Evolutionary conservation across 176 grass and related monocot genomes (phyloP), one percentile per base, ranked within the genome.

Genomic region (Aechmea fasciata): DNA sequence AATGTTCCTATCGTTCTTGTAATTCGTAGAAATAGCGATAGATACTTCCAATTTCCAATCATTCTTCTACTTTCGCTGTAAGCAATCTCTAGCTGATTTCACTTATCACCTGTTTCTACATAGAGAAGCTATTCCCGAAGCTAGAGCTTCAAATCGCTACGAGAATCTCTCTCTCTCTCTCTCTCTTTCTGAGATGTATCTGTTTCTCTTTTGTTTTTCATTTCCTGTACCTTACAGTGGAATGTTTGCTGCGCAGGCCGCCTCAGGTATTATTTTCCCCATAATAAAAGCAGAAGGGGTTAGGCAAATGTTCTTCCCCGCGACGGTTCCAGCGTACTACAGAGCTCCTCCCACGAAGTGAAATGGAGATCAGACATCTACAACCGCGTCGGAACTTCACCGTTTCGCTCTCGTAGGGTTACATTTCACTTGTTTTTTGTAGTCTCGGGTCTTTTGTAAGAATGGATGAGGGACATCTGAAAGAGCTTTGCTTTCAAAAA

Each of bases 241-340:
- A 52, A 47, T 47, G 11, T 20, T 76, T 49, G 12, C 7, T 69
- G 14, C 19, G 75, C 79, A 97, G 94, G 81, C 77, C 47, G 95
- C 95, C 51, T 87, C 88, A 41, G 95, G 72, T 64, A 99, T 99
- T 67, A 99, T 94, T 75, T 90, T 94, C 77, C 95, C 95, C 2
- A 94, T 99, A 64, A 94, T 99, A 41, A 99, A 90, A 75, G 95
- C 90, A 67, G 95, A 99, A 90, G 95, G 84, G 0, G 90, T 90
- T 51, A 83, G 95, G 80, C 95, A 99, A 51, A 99, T 99, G 95
- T 99, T 99, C 77, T 94, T 99, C 84, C 95, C 95, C 11, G 95
- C 87, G 11, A 99, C 84, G 3, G 87, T 94, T 41, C 90, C 87
- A 0, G 87, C 95, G 10, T 99, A 94, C 67, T 99, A 94, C 72